A percentile compares a stretch with the other conserved stretches of the same genome.
Conservation (phyloP, 805 yeast genomes). For the Candida chauliodis region DNA sequence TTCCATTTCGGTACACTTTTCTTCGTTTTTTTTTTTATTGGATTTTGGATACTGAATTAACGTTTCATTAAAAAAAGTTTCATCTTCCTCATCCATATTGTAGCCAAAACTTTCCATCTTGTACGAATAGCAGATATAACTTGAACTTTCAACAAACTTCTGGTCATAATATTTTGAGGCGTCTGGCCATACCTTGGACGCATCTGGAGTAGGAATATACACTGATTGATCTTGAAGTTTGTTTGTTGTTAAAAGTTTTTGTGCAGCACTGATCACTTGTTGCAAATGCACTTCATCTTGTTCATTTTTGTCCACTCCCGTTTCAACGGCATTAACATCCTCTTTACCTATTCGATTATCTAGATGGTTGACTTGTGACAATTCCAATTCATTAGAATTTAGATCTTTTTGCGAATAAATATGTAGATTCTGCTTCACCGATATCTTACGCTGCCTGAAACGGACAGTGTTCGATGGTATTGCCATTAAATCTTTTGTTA, state of each 20-base stretch:
- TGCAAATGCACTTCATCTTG: constrained; percentile 96
- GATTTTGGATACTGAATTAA: constrained; percentile 35
- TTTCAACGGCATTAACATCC: constrained; percentile 84
- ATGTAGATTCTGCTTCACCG: constrained; percentile 82
- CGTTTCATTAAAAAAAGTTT: constrained; percentile 49
- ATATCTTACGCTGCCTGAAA: constrained; percentile 91
- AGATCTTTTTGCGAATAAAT: constrained; percentile 75
- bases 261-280: constrained; percentile 80
- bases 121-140: constrained; percentile 85
- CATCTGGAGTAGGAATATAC: constrained; percentile 96
- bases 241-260: constrained; percentile 45
- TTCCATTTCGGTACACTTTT: constrained; percentile 69
- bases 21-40: constrained; percentile 13
- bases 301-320: constrained; percentile 97
- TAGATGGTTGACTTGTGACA: constrained; percentile 40
- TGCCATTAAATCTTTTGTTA: constrained; percentile 34
- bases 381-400: constrained; percentile 55
- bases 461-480: constrained; percentile 51
- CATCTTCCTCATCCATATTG: constrained; percentile 89
- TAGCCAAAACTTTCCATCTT: constrained; percentile 93
- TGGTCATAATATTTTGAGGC: constrained; percentile 68
- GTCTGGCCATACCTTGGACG: constrained; percentile 77
- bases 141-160: constrained; percentile 64
- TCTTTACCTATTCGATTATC: constrained; percentile 53
- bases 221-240: constrained; percentile 39